Percentiles rank a stretch among this genome's conserved stretches.
Evolutionary conservation across 208 protist genomes (phyloP).

Genomic region (Trypanosoma boissoni): DNA sequence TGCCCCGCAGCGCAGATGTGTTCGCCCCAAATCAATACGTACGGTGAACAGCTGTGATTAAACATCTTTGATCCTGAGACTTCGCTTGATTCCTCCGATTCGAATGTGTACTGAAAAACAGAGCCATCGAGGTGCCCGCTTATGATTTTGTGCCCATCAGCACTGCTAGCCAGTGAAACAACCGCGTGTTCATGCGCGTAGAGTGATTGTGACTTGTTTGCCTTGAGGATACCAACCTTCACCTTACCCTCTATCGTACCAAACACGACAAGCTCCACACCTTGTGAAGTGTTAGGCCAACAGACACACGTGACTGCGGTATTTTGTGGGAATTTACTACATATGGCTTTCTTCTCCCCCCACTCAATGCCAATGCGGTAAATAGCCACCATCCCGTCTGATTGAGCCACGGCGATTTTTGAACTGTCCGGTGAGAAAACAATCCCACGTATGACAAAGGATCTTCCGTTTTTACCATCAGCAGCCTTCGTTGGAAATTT

Average conservation of each 20-base stretch:
- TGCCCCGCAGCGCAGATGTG: constrained; percentile 88
- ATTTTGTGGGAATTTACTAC: constrained; percentile 95
- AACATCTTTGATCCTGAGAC: constrained; percentile 70
- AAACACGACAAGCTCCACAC: constrained; percentile 93
- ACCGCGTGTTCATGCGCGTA: constrained; percentile 91
- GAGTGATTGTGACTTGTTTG: constrained; percentile 93
- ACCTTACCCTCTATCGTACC: constrained; percentile 94
- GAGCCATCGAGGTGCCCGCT: constrained; percentile 92
- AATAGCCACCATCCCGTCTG: constrained; percentile 95
- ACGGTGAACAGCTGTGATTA: constrained; percentile 86
- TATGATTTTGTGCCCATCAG: constrained; percentile 86
- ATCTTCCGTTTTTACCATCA: constrained; percentile 82
- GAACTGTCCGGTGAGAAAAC: constrained; percentile 96
- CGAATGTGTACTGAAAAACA: constrained; percentile 87
- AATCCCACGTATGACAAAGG: constrained; percentile 90
- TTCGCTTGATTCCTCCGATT: constrained; percentile 71
- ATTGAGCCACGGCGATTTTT: constrained; percentile 95
- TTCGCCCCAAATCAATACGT: constrained; percentile 92
- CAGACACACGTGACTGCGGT: constrained; percentile 88
- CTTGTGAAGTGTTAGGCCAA: constrained; percentile 91
- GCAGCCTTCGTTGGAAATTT: constrained; percentile 94
- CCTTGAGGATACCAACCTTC: constrained; percentile 90
- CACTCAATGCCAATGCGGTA: constrained; percentile 96
- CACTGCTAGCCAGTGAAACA: constrained; percentile 69
- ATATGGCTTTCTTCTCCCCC: constrained; percentile 97